Evolutionary conservation across 768 basidiomycete species (phyloP).

Genomic region (Leccinum arenicola): DNA sequence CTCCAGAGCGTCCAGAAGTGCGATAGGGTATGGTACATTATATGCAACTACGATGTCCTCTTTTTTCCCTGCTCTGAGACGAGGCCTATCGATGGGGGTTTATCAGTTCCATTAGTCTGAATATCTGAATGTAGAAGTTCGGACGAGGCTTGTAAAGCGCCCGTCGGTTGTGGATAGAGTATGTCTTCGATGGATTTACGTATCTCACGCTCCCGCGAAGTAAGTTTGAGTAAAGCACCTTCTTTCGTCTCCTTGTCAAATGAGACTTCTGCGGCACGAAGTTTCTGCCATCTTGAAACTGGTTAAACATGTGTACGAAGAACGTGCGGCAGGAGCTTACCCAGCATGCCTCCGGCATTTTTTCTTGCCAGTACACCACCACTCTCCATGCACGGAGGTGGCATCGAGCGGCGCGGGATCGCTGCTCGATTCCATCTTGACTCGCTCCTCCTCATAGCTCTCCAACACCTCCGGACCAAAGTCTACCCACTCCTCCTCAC

Average conservation of each 20-base stretch:
- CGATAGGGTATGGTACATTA: conserved; percentile 21
- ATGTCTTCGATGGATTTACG: conserved; percentile 77
- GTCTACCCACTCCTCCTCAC: conserved; percentile 76
- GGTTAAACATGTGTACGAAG: conserved; percentile 5
- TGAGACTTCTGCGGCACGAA: conserved; percentile 67
- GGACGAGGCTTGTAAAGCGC: conserved; percentile 31
- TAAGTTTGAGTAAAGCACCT: conserved; percentile 61
- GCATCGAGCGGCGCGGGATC: conserved; percentile 41
- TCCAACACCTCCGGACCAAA: conserved; percentile 66
- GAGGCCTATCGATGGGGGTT: conserved; percentile 37
- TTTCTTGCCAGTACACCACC: conserved; percentile 79
- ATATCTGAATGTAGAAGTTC: conserved; percentile 36
- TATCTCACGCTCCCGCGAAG: conserved; percentile 73
- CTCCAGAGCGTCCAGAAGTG: conserved; percentile 12
- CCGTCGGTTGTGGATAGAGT: conserved; percentile 46
- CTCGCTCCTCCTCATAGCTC: conserved; percentile 57
- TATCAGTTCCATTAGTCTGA: conserved; percentile 46
- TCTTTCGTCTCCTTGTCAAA: conserved; percentile 79
- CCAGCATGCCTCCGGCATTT: conserved; percentile 79
- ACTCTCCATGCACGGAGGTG: conserved; percentile 42
- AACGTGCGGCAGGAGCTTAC: conserved; percentile 34
- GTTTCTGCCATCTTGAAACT: conserved; percentile 67
- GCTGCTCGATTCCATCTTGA: conserved; percentile 30
- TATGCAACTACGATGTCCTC: conserved; percentile 40
- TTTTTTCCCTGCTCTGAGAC: conserved; percentile 58